These are phyloP conservation scores for Rhododendron vialii DNA, from an alignment of 148 eudicot species.

Conservation along the genomic window DNA sequence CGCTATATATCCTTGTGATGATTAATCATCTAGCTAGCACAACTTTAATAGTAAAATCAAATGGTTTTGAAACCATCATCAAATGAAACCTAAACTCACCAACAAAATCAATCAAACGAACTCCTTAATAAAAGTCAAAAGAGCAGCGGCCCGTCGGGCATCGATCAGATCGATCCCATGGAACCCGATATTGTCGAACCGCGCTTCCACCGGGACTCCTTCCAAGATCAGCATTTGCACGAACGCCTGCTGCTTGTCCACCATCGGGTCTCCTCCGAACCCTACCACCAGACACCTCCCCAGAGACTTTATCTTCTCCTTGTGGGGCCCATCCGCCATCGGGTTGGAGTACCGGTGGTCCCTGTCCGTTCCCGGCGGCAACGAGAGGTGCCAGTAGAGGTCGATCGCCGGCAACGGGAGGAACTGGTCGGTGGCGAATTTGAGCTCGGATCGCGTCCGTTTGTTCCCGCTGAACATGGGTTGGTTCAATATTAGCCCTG, in stretches of 20 bases:
- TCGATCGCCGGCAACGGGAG: slow-evolving; percentile 55
- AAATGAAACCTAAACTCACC: background rate
- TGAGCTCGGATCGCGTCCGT: slow-evolving; percentile 52
- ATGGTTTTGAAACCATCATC: background rate
- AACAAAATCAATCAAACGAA: background rate
- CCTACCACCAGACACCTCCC: slow-evolving; percentile 74
- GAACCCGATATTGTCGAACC: slow-evolving; percentile 67
- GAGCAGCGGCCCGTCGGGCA: background rate
- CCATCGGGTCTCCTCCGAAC: slow-evolving; percentile 67
- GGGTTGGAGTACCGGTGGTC: slow-evolving; percentile 77
- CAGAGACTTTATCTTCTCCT: slow-evolving; percentile 29
- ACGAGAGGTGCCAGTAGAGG: slow-evolving; percentile 56
- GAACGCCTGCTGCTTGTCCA: slow-evolving; percentile 73
- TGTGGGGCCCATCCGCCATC: slow-evolving; percentile 26
- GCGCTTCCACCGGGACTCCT: slow-evolving; percentile 70
- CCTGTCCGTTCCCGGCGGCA: slow-evolving; percentile 53
- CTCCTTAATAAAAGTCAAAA: background rate
- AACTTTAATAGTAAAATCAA: background rate
- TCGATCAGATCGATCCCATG: slow-evolving; percentile 30
- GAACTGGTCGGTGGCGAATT: slow-evolving; percentile 38
- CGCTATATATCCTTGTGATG: background rate
- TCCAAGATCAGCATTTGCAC: slow-evolving; percentile 53
- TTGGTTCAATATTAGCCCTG: slow-evolving; percentile 50
- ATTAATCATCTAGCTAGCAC: background rate
- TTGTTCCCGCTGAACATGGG: slow-evolving; percentile 54